Evolutionary conservation across 2,329 filamentous ascomycete species (phyloP).

Genomic region (Fulvia fulva): DNA sequence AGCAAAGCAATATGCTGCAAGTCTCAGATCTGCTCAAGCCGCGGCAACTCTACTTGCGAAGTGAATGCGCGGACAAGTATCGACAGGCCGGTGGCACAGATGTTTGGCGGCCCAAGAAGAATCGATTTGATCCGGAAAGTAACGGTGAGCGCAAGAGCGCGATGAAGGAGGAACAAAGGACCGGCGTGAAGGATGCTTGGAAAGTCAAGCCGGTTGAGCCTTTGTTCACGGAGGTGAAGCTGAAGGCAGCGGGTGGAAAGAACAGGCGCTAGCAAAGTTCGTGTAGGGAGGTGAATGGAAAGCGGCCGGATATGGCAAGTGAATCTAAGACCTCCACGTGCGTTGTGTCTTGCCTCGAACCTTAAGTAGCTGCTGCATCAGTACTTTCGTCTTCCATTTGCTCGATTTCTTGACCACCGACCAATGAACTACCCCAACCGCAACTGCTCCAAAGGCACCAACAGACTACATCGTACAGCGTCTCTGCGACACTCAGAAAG

Average conservation of each 20-base stretch:
- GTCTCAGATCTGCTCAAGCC: no score
- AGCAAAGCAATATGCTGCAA: no score
- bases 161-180: neutral
- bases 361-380: neutral
- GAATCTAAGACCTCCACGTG: no score
- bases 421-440: conserved; percentile 3
- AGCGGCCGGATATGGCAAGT: no score
- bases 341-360: no score
- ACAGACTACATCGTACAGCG: conserved; percentile 3
- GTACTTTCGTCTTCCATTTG: neutral
- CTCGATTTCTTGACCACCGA: neutral
- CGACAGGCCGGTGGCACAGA: no score
- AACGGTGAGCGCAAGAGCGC: no score
- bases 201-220: neutral
- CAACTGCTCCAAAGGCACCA: neutral
- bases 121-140: no score
- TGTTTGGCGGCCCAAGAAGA: no score
- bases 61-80: no score
- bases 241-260: neutral
- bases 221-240: neutral
- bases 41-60: no score
- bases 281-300: neutral
- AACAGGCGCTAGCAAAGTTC: neutral
- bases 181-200: neutral
- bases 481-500: conserved; percentile 3